Base-by-base conservation (phyloP, 768 basidiomycete genomes). In the Tricholoma sp. region DNA sequence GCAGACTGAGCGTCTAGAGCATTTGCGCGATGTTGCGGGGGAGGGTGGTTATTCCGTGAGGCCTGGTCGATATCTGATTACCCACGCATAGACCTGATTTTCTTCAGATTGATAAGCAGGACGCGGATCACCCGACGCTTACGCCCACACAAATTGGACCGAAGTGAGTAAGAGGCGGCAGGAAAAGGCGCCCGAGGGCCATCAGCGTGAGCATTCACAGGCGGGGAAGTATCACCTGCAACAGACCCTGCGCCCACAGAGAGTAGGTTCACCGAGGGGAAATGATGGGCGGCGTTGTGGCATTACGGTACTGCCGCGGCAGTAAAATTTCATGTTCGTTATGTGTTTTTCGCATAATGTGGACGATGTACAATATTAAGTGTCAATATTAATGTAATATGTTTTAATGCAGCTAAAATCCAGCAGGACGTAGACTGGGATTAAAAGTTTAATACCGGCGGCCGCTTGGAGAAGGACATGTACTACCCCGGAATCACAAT, bases 151-250 rank as follows among this genome's bases (percentile, higher is more conserved):
- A 18, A 57, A 60, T 52, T 65, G 63, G 47, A 67, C 74, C 21
- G 71, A 76, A 51, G 73, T 77, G 24, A 85, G 81, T 64, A 76
- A 79, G 63, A 81, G 88, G 50, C 84, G 81, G 65, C 78, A 83
- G 70, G 89, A 88, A 67, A 89, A 89, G 72, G 86, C 86, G 9
- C 85, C 87, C 0, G 86, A 85, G 66, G 82, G 81, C 5, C 76
- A 77, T 57, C 60, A 45, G 24, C 18, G 2, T 11, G 12, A 57
- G 50, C 14, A 11, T 29, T 22, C 46, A 34, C n/a, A 14, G 41
- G 19, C 11, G 19, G 22, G 41, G 21, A 27, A 46, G 16, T 52
- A 52, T 6, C 66, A 16, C 29, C 47, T 19, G 27, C 27, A 18
- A n/a, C 69, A 21, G 71, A 67, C 27, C 68, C 64, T 31, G 69